Conservation (phyloP, 2,329 filamentous ascomycete species). For the Colletotrichum shisoi region DNA sequence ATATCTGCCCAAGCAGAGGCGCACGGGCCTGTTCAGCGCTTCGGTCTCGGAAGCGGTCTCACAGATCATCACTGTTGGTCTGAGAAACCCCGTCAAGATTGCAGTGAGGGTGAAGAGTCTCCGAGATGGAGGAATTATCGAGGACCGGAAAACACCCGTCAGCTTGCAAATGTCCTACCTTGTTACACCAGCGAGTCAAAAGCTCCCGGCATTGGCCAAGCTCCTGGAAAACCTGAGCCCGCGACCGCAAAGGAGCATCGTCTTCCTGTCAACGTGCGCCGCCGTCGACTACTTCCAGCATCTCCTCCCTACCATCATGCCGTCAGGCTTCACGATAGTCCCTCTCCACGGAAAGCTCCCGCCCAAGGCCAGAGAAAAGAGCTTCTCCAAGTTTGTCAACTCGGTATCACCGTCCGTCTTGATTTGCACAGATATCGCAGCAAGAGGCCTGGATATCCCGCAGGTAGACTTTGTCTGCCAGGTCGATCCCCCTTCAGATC, state of each 20-base stretch:
- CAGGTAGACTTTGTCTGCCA: conserved; percentile 91
- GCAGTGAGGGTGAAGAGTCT: conserved; percentile 85
- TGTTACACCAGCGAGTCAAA: conserved; percentile 76
- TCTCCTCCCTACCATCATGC: conserved; percentile 76
- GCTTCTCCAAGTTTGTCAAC: conserved; percentile 81
- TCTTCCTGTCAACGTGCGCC: conserved; percentile 93
- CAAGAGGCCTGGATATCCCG: conserved; percentile 89
- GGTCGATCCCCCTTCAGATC: conserved; percentile 81
- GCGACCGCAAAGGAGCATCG: conserved; percentile 81
- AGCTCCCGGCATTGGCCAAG: conserved; percentile 76
- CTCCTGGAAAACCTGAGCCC: conserved; percentile 75
- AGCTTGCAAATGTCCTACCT: conserved; percentile 93
- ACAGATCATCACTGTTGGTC: conserved; percentile 88
- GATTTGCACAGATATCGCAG: conserved; percentile 90
- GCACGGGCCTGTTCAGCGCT: conserved; percentile 93
- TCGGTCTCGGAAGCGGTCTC: conserved; percentile 95
- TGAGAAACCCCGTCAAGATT: conserved; percentile 94
- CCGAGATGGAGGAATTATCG: conserved; percentile 68
- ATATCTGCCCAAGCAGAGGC: conserved; percentile 86
- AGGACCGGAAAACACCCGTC: conserved; percentile 88
- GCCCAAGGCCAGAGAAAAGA: conserved; percentile 85
- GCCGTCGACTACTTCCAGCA: conserved; percentile 94
- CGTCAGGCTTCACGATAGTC: conserved; percentile 72
- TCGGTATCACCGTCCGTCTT: conserved; percentile 80
- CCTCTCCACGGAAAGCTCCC: conserved; percentile 93